phyloP scores from a whole-genome alignment of 164 flowering plant genomes.

The Cinnamomum micranthum region DNA sequence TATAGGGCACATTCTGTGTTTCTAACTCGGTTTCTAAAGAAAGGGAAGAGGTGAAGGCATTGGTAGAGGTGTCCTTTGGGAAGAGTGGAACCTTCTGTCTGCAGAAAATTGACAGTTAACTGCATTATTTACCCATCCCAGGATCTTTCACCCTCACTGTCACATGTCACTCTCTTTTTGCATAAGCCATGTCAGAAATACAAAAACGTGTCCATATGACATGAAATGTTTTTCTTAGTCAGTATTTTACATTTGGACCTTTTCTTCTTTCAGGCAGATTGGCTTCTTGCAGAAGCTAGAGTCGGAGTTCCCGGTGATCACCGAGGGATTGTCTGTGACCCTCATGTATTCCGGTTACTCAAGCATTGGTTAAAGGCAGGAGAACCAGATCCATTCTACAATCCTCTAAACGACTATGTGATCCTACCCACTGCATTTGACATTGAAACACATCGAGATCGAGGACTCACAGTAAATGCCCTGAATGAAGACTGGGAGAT shows the following conservation, averaged over 20 bases:
- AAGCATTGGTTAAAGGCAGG: slow-evolving; percentile 89
- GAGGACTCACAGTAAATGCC: slow-evolving; percentile 45
- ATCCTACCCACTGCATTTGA: slow-evolving; percentile 83
- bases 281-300: slow-evolving; percentile 87
- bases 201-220: too few species aligned
- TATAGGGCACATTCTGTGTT: too few species aligned
- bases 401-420: slow-evolving; percentile 90
- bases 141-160: too few species aligned
- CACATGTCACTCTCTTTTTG: too few species aligned
- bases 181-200: too few species aligned
- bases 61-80: too few species aligned
- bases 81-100: too few species aligned
- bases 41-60: too few species aligned
- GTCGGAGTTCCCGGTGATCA: slow-evolving; percentile 96
- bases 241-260: not conserved
- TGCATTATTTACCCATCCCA: too few species aligned
- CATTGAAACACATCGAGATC: slow-evolving; percentile 50
- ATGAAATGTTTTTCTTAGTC: too few species aligned
- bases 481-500: slow-evolving; percentile 92
- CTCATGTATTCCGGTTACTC: slow-evolving; percentile 78
- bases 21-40: too few species aligned
- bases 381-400: slow-evolving; percentile 86
- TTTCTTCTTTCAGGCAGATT: slow-evolving; percentile 66
- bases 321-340: slow-evolving; percentile 83
- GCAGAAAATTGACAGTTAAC: too few species aligned